Evolutionary conservation across 2,329 filamentous ascomycete species (phyloP), one percentile per base, ranked within the genome.

Genomic region (Mollisiaceae sp.): DNA sequence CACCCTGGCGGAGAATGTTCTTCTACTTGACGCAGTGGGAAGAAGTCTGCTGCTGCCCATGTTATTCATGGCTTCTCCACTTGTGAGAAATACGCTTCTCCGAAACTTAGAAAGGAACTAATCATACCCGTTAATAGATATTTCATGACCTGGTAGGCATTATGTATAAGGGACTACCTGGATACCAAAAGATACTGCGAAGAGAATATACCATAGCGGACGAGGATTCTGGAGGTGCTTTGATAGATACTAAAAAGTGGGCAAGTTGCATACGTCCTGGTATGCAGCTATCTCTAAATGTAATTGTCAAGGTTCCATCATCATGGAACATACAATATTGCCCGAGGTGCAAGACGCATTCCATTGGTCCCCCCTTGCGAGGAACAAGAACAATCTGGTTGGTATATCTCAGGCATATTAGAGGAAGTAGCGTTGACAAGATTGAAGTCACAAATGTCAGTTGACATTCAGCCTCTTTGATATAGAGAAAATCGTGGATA

Each of bases 271-370:
- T 47, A 18, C 39, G 22, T 6, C 22, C 41, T 8, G 58, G 43
- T 5, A 60, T 60, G 41, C 27, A 50, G 14, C 12, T 60, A 12
- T 60, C 58, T 38, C 18, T 60, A 43, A 60, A 60, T 27, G 36
- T 60, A 0, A 24, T 50, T 20, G 14, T 60, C 22, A 43, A 32
- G 20, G 43, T 32, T 8, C 4, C 58, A 11, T 35, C 47, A 22
- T 52, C n/a, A 8, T n/a, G 36, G n/a, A 36, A 50, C 20, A 2
- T 60, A 27, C 15, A 27, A 18, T 20, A 15, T 14, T 60, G 58
- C 15, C 58, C 58, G 4, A 14, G 22, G 18, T 50, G 32, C 41
- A 12, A 60, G 11, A 22, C 39, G 11, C 43, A 27, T 14, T n/a
- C n/a, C n/a, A n/a, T n/a, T n/a, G n/a, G n/a, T n/a, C n/a, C n/a